Evolutionary conservation across 805 yeast genomes (phyloP), one percentile per base, ranked within the genome.

Genomic region (Spathaspora hagerdaliae): DNA sequence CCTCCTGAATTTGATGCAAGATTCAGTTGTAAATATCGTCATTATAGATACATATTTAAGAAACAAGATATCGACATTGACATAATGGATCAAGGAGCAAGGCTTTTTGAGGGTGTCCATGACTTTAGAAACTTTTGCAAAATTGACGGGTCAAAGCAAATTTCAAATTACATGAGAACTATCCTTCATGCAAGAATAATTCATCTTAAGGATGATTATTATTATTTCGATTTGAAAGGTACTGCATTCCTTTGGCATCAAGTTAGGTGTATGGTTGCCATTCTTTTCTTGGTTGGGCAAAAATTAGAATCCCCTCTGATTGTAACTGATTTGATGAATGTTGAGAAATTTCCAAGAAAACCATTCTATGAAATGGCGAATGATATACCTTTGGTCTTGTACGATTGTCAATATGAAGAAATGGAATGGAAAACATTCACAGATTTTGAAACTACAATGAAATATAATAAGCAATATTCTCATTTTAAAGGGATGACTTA

Each of bases 171-270:
- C 64, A 64, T 59, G n/a, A 75, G 99, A 57, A 74, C 71, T 8
- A 81, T 94, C 12, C 56, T 76, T 35, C 64, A 71, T 41, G 73
- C 89, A 0, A 61, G 71, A 7, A 82, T 87, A 10, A 50, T 70
- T 10, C 65, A 56, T 15, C 52, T 59, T 9, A 54, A 61, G 44
- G 69, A 71, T 31, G 79, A 77, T 5, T 72, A 78, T 44, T 86
- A 73, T 56, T 83, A 82, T 46, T 81, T 92, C 61, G 90, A 89
- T 59, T 67, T 94, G 43, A 74, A 78, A 50, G 99, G 99, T 0
- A 73, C 87, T 1, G 99, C 98, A 7, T 94, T 94, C 55, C 66
- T 94, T 45, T 94, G 98, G 98, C 98, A 94, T 61, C 99, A 94
- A 64, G 99, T 94, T 14, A 78, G 99, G 47, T 90, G 96, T 54